Evolutionary conservation across 73 alveolate species (phyloP).

Genomic region (Paramecium caudatum): DNA sequence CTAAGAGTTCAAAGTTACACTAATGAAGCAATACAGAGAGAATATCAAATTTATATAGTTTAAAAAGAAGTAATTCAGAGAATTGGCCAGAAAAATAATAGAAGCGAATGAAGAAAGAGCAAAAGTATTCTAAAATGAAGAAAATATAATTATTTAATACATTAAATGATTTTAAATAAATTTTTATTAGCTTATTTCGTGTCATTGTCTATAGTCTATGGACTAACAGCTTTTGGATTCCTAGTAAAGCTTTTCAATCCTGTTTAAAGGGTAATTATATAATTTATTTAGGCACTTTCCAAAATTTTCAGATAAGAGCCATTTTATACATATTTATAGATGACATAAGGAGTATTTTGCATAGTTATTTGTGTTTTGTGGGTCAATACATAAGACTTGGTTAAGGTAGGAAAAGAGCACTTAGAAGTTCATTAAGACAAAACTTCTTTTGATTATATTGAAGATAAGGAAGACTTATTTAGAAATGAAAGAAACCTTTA

Average conservation of each 20-base stretch:
- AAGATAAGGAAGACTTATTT: constrained; percentile 47
- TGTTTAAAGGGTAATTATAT: not conserved
- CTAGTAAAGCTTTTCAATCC: not conserved
- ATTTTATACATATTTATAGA: not conserved
- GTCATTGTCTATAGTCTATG: not conserved
- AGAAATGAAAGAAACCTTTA: constrained; percentile 61
- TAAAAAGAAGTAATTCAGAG: constrained; percentile 48
- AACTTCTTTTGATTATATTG: constrained; percentile 19
- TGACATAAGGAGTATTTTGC: not conserved
- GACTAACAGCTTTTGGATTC: constrained; percentile 57
- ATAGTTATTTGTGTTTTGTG: not conserved
- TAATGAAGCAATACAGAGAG: constrained; percentile 42
- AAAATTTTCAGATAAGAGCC: constrained; percentile 34
- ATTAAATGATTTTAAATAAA: not conserved
- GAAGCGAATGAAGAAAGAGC: constrained; percentile 31
- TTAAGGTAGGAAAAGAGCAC: not conserved
- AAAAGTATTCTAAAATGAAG: constrained; percentile 2
- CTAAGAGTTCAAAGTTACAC: constrained; percentile 37
- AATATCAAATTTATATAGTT: not conserved
- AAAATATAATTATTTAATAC: not conserved
- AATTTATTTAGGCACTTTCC: not conserved
- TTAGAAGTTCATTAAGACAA: not conserved
- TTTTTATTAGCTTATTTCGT: not conserved
- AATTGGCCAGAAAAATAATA: constrained; percentile 26
- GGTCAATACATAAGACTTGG: not conserved